Evolutionary conservation across 306 rosid genomes (phyloP).

Genomic region (Glycyrrhiza uralensis): DNA sequence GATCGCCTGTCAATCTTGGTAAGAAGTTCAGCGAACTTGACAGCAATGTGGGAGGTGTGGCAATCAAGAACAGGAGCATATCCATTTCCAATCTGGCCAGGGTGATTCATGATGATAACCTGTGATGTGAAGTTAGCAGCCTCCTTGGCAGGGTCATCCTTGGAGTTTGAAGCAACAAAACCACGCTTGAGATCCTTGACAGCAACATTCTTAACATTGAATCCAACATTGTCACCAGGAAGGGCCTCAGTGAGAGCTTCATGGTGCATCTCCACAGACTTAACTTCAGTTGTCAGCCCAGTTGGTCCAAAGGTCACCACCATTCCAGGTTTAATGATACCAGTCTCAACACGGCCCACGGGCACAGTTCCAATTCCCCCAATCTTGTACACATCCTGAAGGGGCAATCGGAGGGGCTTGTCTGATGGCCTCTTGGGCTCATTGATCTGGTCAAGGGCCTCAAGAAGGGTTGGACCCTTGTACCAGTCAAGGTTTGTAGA

Average conservation of each 20-base stretch:
- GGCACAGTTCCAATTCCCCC: constrained; percentile 97
- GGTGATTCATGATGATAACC: constrained; percentile 92
- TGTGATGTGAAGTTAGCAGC: constrained; percentile 86
- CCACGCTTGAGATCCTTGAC: constrained; percentile 98
- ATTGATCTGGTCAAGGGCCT: constrained; percentile 67
- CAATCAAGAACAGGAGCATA: constrained; percentile 92
- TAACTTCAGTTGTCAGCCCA: constrained; percentile 75
- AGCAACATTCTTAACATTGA: constrained; percentile 90
- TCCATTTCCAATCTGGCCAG: constrained; percentile 90
- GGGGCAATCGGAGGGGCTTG: constrained; percentile 89
- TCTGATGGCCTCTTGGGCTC: constrained; percentile 92
- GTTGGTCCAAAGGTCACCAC: constrained; percentile 71
- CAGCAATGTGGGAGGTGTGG: constrained; percentile 89
- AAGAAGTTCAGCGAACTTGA: constrained; percentile 64
- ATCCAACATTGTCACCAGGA: constrained; percentile 89
- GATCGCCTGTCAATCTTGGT: constrained; percentile 94
- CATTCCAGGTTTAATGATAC: constrained; percentile 73
- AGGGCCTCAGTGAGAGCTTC: constrained; percentile 78
- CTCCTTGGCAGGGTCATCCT: constrained; percentile 94
- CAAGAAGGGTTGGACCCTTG: constrained; percentile 95
- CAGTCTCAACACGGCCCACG: constrained; percentile 91
- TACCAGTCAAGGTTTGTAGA: constrained; percentile 95
- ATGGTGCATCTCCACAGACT: constrained; percentile 94
- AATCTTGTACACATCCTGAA: constrained; percentile 96
- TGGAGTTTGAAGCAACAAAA: constrained; percentile 82